Base-by-base conservation (phyloP, 768 basidiomycete genomes). In the Sistotremastrum suecicum region DNA sequence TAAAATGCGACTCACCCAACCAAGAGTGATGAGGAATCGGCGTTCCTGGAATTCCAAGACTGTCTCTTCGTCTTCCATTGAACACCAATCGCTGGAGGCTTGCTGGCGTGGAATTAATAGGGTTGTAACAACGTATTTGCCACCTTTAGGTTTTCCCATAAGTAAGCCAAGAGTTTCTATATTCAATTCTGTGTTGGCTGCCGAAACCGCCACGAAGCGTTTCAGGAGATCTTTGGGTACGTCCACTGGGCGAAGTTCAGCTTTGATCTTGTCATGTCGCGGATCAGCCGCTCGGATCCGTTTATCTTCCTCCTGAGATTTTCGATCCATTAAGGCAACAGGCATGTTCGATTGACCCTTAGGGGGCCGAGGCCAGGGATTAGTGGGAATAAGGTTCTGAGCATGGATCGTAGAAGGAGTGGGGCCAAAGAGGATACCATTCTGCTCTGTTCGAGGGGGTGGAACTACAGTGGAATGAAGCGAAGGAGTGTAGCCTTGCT, bases 51-150 rank as follows among this genome's bases (percentile, higher is more conserved):
- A 88, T 53, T 77, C 74, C 62, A 90, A 63, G 5, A 90, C 85
- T 40, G 87, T 65, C 58, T 92, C 89, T 54, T 92, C 90, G 57
- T 83, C 80, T 44, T 87, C 80, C 83, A 90, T 92, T 33, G 80
- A 78, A 60, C 90, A 94, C n/a, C 87, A 88, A 64, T 94, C 87
- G 48, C 80, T 78, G 51, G 87, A 88, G 48, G 84, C 80, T 48
- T 78, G 80, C 56, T 94, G 90, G 60, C 75, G 83, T n/a, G 90
- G 90, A 11, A 94, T 80, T 56, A 94, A 62, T 56, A 94, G 59
- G 41, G 81, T 83, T 46, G 85, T 80, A n/a, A 91, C 84, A 3
- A 74, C 61, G 54, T 65, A 88, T 58, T 73, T 76, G 55, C 67
- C 68, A 31, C 75, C 75, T 46, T 65, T 59, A 43, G 68, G 66